Base-by-base conservation (phyloP, 164 flowering plant species). In the Vitis riparia region DNA sequence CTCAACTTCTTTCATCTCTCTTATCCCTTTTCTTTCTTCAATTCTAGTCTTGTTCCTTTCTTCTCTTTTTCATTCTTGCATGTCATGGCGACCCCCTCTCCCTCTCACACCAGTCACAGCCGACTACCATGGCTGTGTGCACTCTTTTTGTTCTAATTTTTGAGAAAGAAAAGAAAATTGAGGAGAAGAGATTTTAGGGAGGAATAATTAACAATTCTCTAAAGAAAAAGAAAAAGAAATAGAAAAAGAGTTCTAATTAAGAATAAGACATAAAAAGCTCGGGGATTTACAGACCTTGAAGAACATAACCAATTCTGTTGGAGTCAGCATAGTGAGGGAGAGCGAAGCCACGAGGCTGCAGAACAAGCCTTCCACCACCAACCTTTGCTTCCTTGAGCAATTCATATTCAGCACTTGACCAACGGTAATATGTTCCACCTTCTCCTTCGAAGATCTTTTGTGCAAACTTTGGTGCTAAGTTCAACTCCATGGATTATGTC, bases 271-370 rank as follows among this genome's bases (percentile, higher is more conserved):
- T 48, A 64, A 29, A 51, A 62, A 27, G 37, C 3, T n/a, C 11
- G 9, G 1, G 37, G 10, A 7, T 32, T 3, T 8, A 53, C 1
- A n/a, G 51, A 74, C 86, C 86, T 76, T 83, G 75, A 58, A 80
- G 67, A 65, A 80, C 86, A 65, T 60, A 78, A 11, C 81, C 83
- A 61, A 83, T 15, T 77, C 80, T 83, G 73, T 63, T 32, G 69
- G 69, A 76, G 65, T 78, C 86, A 0, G 78, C 68, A 57, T 73
- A 78, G 69, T 80, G 83, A 17, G 86, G 86, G 27, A 76, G 62
- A 55, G 82, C 82, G 13, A 76, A 78, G 30, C 86, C 83, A 9
- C 50, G 48, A 17, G 78, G 78, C 61, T 66, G 68, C 51, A 83
- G 51, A 53, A 72, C 57, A 9, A 80, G 73, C 52, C 12, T 59